Base-by-base conservation (phyloP, 1,284 basidiomycete species). In the Moesziomyces sp. region DNA sequence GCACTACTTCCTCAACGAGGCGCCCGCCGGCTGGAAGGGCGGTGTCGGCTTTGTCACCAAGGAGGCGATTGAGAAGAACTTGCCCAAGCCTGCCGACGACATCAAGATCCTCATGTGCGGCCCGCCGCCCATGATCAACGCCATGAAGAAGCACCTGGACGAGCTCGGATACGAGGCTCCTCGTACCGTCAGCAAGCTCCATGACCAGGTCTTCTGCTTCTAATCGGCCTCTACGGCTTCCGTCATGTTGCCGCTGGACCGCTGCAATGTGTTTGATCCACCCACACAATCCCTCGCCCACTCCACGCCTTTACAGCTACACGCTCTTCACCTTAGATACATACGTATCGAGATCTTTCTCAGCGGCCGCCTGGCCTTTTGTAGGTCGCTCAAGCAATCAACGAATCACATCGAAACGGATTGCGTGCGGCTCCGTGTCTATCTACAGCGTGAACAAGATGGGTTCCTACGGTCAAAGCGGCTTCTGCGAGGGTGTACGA, bases 141-240 rank as follows among this genome's bases (percentile, higher is more conserved):
- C 94, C 48, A 97, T 98, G 94, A 97, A 97, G 88, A 94, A 92
- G 88, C 91, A 96, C 84, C 89, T 99, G 26, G 90, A 89, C 30
- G 92, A 91, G 57, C 89, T 99, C 78, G 90, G 90, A 74, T 97
- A 94, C 87, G 90, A 93, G 49, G 89, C 90, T 45, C 92, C 96
- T 16, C 89, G 92, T 74, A 89, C 93, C n/a, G 88, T 97, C 85
- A 79, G 76, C 74, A 78, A 84, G 74, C 60, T 76, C 46, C 63
- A 73, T 34, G 73, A 75, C 58, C 79, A 81, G 52, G 79, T 81
- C 61, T 81, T 81, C 58, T 76, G 63, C 63, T 81, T 81, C 78
- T 81, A 48, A 79, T n/a, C 1, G 19, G 44, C 28, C 14, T 21
- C 21, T 42, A 7, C 21, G 11, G n/a, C 19, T 30, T 23, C 13